These are phyloP conservation scores for Imleria badia DNA, from an alignment of 768 basidiomycete genomes.

Conservation along the genomic window DNA sequence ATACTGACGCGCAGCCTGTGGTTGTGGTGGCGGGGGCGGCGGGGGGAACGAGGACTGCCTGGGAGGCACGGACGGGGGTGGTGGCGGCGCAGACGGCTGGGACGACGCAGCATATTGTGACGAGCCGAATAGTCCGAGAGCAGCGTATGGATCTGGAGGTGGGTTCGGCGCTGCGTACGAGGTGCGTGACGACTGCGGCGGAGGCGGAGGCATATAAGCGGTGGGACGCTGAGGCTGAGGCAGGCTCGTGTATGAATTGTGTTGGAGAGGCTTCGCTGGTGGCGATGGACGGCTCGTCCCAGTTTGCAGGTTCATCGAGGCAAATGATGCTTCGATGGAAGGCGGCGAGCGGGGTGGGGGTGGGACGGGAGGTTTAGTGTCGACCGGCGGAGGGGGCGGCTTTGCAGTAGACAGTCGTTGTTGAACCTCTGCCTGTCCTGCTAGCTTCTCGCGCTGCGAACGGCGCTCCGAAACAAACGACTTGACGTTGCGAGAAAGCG, in stretches of 20 bases:
- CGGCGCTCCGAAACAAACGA: constrained; percentile 63
- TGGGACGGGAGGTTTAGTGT: constrained; percentile 50
- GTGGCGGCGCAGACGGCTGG: constrained; percentile 18
- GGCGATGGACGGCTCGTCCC: constrained; percentile 28
- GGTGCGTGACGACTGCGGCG: constrained; percentile 29
- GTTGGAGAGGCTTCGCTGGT: constrained; percentile 29
- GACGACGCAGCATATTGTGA: constrained; percentile 7
- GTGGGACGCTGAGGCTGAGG: constrained; percentile 24
- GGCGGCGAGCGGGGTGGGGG: constrained; percentile 42
- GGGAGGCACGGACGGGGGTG: constrained; percentile 18
- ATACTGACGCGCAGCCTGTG: constrained; percentile 25
- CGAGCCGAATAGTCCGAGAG: constrained; percentile 29
- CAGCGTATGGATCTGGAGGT: constrained; percentile 38
- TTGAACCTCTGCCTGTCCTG: constrained; percentile 70
- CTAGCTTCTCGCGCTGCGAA: constrained; percentile 67
- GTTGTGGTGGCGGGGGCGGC: constrained; percentile 14
- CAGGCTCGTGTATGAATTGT: constrained; percentile 23
- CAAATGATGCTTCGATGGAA: constrained; percentile 51
- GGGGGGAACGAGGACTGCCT: constrained; percentile 28
- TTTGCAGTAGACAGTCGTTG: constrained; percentile 52
- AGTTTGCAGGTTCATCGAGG: constrained; percentile 52
- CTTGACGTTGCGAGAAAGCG: constrained; percentile 57
- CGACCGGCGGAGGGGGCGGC: constrained; percentile 37
- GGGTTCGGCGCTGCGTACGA: constrained; percentile 22
- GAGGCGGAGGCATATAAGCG: constrained; percentile 18